Evolutionary conservation across 2,329 filamentous ascomycete genomes (phyloP), one percentile per base, ranked within the genome.

Genomic region (Exutisphaerella laricina): DNA sequence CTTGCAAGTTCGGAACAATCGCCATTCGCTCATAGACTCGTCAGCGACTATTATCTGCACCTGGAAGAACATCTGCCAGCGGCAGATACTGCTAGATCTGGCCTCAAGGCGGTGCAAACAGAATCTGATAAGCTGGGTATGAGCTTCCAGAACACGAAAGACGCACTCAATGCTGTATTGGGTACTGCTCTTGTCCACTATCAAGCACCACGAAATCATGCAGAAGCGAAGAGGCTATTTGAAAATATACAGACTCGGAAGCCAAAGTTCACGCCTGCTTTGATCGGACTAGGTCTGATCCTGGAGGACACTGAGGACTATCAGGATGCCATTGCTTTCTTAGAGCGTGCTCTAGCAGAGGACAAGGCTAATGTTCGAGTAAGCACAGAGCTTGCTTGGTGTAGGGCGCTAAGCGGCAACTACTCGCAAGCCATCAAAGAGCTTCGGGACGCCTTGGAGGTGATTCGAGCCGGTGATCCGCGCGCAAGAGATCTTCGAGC

Each of bases 271-370:
- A 94, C 88, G 0, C 70, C 80, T 21, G 89, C 89, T 2, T 71
- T 98, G 48, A 85, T 97, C 33, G 92, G 92, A 1, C 80, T 96
- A 23, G 94, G 92, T 1, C 68, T 97, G 17, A 90, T 98, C 29
- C 83, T 89, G 34, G 88, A 96, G 64, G 92, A 97, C 56, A 88
- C 95, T 52, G 84, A 95, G 57, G 85, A 97, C 50, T 96, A 86
- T 57, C 73, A 78, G 34, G 76, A 87, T 57, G 92, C 94, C 0
- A 80, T 89, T 28, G 77, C 84, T 20, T 96, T 94, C 58, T 69
- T 98, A 9, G 76, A 75, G 28, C 78, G 86, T 50, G 92, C 92
- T 1, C 64, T 94, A 18, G 63, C 80, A 50, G 78, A 85, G 17
- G 87, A 95, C 58, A 70, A 74, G 2, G 70, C 71, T 8, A 95